These are phyloP conservation scores for Chlamydomonas incerta DNA, from an alignment of 139 green algal genomes.

Conservation along the genomic window DNA sequence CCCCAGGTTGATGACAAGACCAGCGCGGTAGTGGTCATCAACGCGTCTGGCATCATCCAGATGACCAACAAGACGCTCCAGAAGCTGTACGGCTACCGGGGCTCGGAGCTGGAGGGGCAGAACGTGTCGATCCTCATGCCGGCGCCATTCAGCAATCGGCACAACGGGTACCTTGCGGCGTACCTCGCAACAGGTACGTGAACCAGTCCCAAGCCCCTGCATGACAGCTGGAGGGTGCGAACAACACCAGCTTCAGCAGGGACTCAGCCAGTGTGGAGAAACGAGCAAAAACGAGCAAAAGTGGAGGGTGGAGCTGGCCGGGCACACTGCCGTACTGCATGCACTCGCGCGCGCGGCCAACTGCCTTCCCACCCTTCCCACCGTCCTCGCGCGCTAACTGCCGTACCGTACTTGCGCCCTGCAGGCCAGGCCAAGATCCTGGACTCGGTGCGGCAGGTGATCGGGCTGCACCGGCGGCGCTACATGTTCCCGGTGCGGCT, in stretches of 20 bases:
- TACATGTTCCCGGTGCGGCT: conserved; percentile 44
- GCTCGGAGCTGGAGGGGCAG: conserved; percentile 59
- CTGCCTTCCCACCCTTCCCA: too few species aligned
- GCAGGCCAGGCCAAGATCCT: conserved; percentile 41
- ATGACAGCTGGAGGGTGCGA: too few species aligned
- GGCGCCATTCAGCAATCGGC: conserved; percentile 49
- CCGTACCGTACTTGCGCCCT: too few species aligned
- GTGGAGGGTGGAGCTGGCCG: too few species aligned
- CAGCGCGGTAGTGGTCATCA: background rate
- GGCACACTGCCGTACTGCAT: too few species aligned
- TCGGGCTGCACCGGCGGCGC: conserved; percentile 53
- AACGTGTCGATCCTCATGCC: conserved; percentile 65
- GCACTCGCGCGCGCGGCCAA: too few species aligned
- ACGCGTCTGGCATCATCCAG: conserved; percentile 13
- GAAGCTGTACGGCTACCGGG: conserved; percentile 41
- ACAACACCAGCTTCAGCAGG: too few species aligned
- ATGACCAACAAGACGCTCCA: background rate
- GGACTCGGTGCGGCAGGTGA: conserved; percentile 40
- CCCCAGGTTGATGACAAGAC: background rate
- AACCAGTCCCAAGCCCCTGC: too few species aligned
- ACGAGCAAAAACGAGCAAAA: too few species aligned
- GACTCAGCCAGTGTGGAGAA: too few species aligned
- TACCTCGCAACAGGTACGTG: conserved; percentile 49
- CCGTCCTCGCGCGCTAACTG: too few species aligned
- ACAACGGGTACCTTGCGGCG: conserved; percentile 60